Percentiles rank a stretch among this genome's conserved stretches.
phyloP scores from a whole-genome alignment of 805 yeast species.

The Sungouiella blattae region DNA sequence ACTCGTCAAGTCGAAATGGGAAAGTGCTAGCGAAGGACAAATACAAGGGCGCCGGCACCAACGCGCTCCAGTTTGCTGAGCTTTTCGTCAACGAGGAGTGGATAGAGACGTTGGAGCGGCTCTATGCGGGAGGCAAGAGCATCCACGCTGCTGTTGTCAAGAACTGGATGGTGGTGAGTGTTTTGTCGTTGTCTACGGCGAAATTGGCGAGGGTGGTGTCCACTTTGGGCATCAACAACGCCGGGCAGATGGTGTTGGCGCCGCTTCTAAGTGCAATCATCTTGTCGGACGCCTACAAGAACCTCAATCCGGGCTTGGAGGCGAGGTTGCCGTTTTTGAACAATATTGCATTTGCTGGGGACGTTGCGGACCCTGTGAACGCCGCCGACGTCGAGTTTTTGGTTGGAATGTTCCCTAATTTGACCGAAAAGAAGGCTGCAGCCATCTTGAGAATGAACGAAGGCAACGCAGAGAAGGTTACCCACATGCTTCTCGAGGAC shows the following conservation, averaged over 20 bases:
- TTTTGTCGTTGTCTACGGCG: slow-evolving; percentile 45
- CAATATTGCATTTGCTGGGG: slow-evolving; percentile 7
- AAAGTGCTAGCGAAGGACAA: slow-evolving; percentile 22
- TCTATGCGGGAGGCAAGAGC: slow-evolving; percentile 57
- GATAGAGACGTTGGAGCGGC: slow-evolving; percentile 56
- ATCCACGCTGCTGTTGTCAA: slow-evolving; percentile 43
- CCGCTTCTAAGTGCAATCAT: slow-evolving; percentile 58
- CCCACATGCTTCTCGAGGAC: slow-evolving; percentile 59
- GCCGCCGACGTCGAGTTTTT: slow-evolving; percentile 39
- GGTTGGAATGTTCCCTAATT: slow-evolving; percentile 65
- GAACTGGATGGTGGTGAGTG: slow-evolving; percentile 49
- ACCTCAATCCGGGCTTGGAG: slow-evolving; percentile 48
- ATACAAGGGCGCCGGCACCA: slow-evolving; percentile 9
- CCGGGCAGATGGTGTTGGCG: slow-evolving; percentile 39
- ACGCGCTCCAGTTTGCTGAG: slow-evolving; percentile 44
- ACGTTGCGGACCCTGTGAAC: slow-evolving; percentile 9
- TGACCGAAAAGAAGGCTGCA: slow-evolving; percentile 46
- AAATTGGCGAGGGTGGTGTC: slow-evolving; percentile 41
- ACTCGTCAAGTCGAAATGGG: slow-evolving; percentile 6
- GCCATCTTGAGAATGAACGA: slow-evolving; percentile 46
- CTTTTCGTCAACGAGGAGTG: slow-evolving; percentile 52
- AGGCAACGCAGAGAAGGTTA: slow-evolving; percentile 53
- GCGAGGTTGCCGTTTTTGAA: slow-evolving; percentile 49
- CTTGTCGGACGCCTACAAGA: slow-evolving; percentile 44
- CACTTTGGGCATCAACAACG: slow-evolving; percentile 39